phyloP scores from a whole-genome alignment of 2,329 filamentous ascomycete species.

The Rachicladosporium sp. region DNA sequence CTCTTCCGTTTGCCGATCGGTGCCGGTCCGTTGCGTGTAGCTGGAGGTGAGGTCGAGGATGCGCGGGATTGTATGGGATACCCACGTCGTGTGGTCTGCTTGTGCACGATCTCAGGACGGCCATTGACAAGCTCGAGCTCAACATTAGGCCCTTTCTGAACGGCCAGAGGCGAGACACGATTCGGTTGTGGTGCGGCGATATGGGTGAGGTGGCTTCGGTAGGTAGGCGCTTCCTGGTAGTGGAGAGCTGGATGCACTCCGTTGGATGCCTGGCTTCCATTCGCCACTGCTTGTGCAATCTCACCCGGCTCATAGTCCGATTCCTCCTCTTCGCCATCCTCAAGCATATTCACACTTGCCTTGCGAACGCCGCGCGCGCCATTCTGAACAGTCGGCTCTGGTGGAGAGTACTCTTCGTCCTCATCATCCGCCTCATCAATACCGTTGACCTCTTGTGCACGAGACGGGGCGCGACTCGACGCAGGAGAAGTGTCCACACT shows the following conservation, averaged over 20 bases:
- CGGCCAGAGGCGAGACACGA: conserved; percentile 49
- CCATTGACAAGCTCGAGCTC: conserved; percentile 36
- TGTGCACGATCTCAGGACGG: conserved; percentile 20
- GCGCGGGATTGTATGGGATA: conserved; percentile 11
- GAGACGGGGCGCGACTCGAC: too few species aligned
- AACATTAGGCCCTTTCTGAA: conserved; percentile 34
- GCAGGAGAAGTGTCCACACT: too few species aligned
- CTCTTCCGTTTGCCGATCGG: conserved; percentile 17
- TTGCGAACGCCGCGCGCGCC: not conserved
- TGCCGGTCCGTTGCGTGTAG: conserved; percentile 7
- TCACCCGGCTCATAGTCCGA: conserved; percentile 26
- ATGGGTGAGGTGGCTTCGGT: conserved; percentile 49
- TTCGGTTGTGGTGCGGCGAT: conserved; percentile 67
- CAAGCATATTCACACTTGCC: conserved; percentile 7
- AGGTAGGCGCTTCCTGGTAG: conserved; percentile 43
- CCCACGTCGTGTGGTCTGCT: conserved; percentile 9
- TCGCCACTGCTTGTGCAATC: conserved; percentile 13
- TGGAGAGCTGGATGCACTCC: conserved; percentile 22
- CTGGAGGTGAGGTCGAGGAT: conserved; percentile 18
- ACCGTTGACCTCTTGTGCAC: conserved; percentile 8
- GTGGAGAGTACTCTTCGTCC: conserved; percentile 23
- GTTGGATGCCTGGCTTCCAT: conserved; percentile 5
- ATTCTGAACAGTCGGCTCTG: conserved; percentile 12
- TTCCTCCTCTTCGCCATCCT: conserved; percentile 19
- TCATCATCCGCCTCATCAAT: conserved; percentile 15